Evolutionary conservation across 768 basidiomycete species (phyloP), one percentile per base, ranked within the genome.

Genomic region (Trametes elegans): DNA sequence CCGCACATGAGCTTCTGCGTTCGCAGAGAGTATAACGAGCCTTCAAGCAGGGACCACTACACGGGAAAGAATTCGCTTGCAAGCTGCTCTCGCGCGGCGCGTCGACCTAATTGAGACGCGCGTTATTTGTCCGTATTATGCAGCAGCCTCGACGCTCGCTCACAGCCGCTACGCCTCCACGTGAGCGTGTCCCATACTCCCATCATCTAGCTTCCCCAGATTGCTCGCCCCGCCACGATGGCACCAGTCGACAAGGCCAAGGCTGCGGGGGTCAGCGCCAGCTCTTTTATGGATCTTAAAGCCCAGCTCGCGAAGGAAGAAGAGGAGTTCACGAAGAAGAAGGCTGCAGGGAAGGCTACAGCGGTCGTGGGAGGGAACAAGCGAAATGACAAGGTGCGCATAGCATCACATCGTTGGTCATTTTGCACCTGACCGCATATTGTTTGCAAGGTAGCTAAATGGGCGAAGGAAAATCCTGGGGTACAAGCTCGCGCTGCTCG

Each of bases 251-350:
- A 74, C 67, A 88, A 86, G 67, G 77, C 83, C 0, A 87, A 81
- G 65, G 84, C 83, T 14, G 81, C 83, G 32, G 87, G 87, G 7
- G 77, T 90, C 64, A 88, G 82, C 57, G 77, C 85, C 4, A 79
- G 78, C 54, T 90, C 91, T 0, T 89, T 92, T 68, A 80, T 91
- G n/a, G 88, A 92, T 64, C 81, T 94, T 38, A 89, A 87, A 58
- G 85, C 79, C 7, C 74, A 80, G 49, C 67, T 83, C 1, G 72
- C 72, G 1, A 76, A 74, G 57, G 68, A 74, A 49, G 82, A 85
- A 63, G 76, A 87, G 16, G 84, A 87, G 58, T 76, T 90, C 28
- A 69, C 81, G 16, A 87, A 82, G 64, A 78, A 79, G 49, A 90
- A 87, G 62, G 81, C 79, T 10, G 71, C 79, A 13, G 87, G 87